Percentiles rank a stretch among this genome's conserved stretches.
phyloP scores from a whole-genome alignment of 495 filamentous ascomycete species.

The Penicillium desertorum region DNA sequence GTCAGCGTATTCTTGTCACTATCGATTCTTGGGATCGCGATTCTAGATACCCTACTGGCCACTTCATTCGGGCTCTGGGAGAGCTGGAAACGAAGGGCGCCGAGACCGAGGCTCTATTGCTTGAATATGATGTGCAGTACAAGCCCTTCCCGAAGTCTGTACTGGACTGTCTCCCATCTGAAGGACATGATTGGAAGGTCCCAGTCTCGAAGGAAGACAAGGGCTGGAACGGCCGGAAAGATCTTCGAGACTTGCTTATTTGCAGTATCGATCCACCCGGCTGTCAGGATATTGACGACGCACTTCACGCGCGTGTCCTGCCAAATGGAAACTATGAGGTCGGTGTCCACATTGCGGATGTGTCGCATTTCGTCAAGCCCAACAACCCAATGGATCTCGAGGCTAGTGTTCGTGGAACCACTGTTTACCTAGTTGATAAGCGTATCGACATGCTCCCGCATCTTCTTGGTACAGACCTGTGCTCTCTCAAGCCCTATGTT shows the following conservation, averaged over 20 bases:
- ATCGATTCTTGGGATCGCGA: constrained; percentile 95
- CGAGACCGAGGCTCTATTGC: constrained; percentile 89
- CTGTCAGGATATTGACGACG: constrained; percentile 98
- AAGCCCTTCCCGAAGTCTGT: constrained; percentile 95
- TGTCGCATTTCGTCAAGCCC: constrained; percentile 96
- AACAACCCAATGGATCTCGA: constrained; percentile 96
- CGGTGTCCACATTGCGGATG: constrained; percentile 98
- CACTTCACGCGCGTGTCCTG: constrained; percentile 78
- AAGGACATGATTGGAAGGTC: constrained; percentile 94
- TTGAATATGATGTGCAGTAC: constrained; percentile 98
- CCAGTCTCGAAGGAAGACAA: constrained; percentile 71
- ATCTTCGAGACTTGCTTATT: constrained; percentile 81
- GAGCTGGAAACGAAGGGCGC: constrained; percentile 93
- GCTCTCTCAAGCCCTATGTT: constrained; percentile 95
- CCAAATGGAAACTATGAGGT: constrained; percentile 96
- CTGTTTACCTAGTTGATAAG: constrained; percentile 97
- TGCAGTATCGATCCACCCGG: constrained; percentile 97
- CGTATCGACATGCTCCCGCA: constrained; percentile 98
- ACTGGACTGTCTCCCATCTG: constrained; percentile 83
- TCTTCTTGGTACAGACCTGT: constrained; percentile 92
- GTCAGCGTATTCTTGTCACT: constrained; percentile 89
- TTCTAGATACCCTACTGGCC: constrained; percentile 86
- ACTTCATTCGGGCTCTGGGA: constrained; percentile 90
- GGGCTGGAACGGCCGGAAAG: constrained; percentile 80
- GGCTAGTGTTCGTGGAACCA: constrained; percentile 89